Base-by-base conservation (phyloP, 139 green algal genomes). In the Chlamydomonas sp. region DNA sequence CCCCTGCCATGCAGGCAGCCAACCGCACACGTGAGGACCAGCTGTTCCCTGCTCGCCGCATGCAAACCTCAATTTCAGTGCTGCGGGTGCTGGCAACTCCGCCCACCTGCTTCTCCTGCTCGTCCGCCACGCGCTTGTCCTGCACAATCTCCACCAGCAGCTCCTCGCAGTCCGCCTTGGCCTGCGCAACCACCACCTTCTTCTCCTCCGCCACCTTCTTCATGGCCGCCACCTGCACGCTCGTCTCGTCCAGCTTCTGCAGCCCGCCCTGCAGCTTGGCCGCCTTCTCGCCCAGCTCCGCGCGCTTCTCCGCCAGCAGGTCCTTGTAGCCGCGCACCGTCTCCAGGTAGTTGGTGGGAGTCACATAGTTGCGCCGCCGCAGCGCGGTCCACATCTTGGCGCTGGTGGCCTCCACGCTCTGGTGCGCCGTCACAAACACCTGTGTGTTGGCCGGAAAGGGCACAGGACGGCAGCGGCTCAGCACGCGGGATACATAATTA, bases 61-160 rank as follows among this genome's bases (percentile, higher is more conserved):
- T n/a, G 68, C 14, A 74, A 17, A 17, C 15, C 16, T 17, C 68
- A 15, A 17, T 74, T 74, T 74, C 15, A 17, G 68, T 15, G 14
- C 15, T 17, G 14, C 68, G 15, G 12, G 7, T 57, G n/a, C 10
- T 49, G 72, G 17, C 72, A 78, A 57, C 12, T n/a, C 18, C 0
- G 69, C 80, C 2, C 84, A 92, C 93, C 88, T 95, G 92, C 89
- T 96, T 96, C 89, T 98, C 95, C 84, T 97, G 96, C 80, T 98
- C 96, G 83, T 97, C 96, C 17, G 94, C 96, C 67, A 96, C 90
- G 6, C 96, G 93, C 91, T 98, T 98, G 85, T 98, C 96, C 89
- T 96, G 91, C 83, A 98, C 95, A 87, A 98, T 98, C 81, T 96
- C 90, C 77, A 98, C 96, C 84, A 98, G 91, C 83, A 98, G 93